These are phyloP conservation scores for Platismatia glauca DNA, from an alignment of 495 filamentous ascomycete species.

Conservation along the genomic window DNA sequence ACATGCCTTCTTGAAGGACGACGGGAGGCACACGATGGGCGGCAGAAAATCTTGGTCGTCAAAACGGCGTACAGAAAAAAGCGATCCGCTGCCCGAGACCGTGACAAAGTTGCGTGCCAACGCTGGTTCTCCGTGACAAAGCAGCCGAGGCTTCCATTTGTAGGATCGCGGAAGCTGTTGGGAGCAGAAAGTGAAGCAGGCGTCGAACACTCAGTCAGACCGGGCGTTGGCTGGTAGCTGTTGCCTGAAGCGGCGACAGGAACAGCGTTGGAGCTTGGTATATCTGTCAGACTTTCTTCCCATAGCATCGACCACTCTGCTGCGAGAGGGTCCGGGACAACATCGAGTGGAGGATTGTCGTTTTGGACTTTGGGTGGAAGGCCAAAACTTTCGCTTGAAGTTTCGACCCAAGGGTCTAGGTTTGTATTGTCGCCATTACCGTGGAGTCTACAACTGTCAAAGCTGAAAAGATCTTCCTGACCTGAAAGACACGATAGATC, in stretches of 20 bases:
- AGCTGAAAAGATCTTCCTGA: background rate
- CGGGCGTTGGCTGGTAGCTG: background rate
- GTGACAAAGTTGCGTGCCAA: conserved; percentile 48
- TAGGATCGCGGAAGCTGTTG: background rate
- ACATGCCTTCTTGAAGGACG: conserved; percentile 55
- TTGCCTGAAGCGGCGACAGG: background rate
- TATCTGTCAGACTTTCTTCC: background rate
- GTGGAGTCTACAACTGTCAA: background rate
- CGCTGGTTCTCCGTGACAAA: conserved; percentile 28
- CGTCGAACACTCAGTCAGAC: conserved; percentile 3
- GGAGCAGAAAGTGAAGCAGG: background rate
- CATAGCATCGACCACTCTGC: background rate
- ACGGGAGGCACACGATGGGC: conserved; percentile 50
- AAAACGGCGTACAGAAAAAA: conserved; percentile 54
- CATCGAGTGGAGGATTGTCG: background rate
- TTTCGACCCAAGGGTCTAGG: background rate
- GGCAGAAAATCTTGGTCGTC: conserved; percentile 57
- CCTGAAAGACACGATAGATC: background rate
- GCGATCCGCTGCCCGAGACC: conserved; percentile 40
- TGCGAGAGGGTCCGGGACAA: background rate
- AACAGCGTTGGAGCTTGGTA: background rate
- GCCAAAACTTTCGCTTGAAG: background rate
- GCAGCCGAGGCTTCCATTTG: background rate
- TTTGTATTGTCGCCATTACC: background rate
- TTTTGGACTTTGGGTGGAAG: background rate